phyloP scores from a whole-genome alignment of 1,284 basidiomycete species.

The Stereum hirsutum region DNA sequence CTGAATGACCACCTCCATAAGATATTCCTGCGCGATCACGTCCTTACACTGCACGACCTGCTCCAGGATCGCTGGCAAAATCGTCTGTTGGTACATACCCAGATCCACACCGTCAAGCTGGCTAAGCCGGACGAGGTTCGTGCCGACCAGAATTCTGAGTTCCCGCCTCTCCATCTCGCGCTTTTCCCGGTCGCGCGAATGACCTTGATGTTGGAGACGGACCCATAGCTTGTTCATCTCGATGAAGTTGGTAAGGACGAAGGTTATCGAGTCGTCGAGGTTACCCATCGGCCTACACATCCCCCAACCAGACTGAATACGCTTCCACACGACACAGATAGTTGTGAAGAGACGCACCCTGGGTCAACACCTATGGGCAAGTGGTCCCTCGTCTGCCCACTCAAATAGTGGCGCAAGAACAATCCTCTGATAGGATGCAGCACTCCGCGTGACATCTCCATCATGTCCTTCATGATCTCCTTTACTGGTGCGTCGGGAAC shows the following conservation, averaged over 20 bases:
- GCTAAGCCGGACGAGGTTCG: slow-evolving; percentile 87
- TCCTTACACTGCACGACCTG: slow-evolving; percentile 97
- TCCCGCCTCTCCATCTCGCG: slow-evolving; percentile 91
- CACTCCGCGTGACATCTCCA: slow-evolving; percentile 96
- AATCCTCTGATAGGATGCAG: slow-evolving; percentile 89
- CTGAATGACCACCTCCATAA: slow-evolving; percentile 98
- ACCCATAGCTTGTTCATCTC: slow-evolving; percentile 99
- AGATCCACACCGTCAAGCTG: slow-evolving; percentile 93
- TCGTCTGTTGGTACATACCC: slow-evolving; percentile 76
- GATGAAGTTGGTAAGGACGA: slow-evolving; percentile 94
- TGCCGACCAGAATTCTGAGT: slow-evolving; percentile 89
- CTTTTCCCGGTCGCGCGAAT: slow-evolving; percentile 91
- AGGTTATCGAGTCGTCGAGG: slow-evolving; percentile 87
- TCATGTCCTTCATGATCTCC: slow-evolving; percentile 99
- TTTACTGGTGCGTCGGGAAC: slow-evolving; percentile 91
- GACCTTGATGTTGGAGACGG: slow-evolving; percentile 90
- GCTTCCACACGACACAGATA: background rate
- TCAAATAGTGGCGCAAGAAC: slow-evolving; percentile 90
- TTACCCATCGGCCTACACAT: slow-evolving; percentile 70
- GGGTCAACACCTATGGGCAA: slow-evolving; percentile 78
- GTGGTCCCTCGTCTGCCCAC: slow-evolving; percentile 89
- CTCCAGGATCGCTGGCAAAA: slow-evolving; percentile 85
- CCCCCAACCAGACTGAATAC: slow-evolving; percentile 4
- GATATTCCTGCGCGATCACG: slow-evolving; percentile 93
- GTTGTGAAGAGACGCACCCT: slow-evolving; percentile 48